Percentiles rank a stretch among this genome's conserved stretches.
Conservation (phyloP, 2,329 filamentous ascomycete genomes). For the Fusarium udum region DNA sequence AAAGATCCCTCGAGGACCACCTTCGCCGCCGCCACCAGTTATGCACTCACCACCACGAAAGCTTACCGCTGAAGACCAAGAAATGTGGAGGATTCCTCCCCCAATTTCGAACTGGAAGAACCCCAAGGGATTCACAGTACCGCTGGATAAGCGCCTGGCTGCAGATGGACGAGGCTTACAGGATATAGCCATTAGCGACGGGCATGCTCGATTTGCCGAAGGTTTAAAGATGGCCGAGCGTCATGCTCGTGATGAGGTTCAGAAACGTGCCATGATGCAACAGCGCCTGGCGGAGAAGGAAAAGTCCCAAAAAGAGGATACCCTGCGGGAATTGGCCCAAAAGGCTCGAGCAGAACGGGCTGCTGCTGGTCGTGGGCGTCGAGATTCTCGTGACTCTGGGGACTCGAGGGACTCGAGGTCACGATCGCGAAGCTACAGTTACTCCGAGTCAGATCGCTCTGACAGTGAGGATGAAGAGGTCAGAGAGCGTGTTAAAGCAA, state of each 20-base stretch:
- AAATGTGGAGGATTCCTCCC: conserved; percentile 89
- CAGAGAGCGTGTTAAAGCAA: conserved; percentile 78
- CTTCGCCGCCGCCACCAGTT: conserved; percentile 90
- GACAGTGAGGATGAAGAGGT: conserved; percentile 74
- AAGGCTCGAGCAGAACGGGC: conserved; percentile 87
- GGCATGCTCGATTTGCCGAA: conserved; percentile 96
- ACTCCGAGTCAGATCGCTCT: conserved; percentile 59
- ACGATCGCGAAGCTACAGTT: conserved; percentile 60
- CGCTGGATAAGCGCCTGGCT: conserved; percentile 92
- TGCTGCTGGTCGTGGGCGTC: conserved; percentile 58
- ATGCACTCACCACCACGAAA: conserved; percentile 96
- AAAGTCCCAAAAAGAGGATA: conserved; percentile 92
- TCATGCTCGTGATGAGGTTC: conserved; percentile 94
- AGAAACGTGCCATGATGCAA: conserved; percentile 92
- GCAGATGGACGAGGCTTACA: conserved; percentile 92
- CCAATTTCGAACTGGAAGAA: conserved; percentile 99
- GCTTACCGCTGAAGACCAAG: conserved; percentile 94
- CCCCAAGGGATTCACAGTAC: conserved; percentile 96
- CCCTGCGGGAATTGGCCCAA: conserved; percentile 85
- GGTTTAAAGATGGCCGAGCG: conserved; percentile 93
- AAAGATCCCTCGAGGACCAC: conserved; percentile 93
- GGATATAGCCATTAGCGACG: conserved; percentile 97
- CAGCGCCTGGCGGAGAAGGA: conserved; percentile 96
- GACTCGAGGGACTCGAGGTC: conserved; percentile 55
- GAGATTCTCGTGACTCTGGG: conserved; percentile 50